Percentiles rank a stretch among this genome's conserved stretches.
These are phyloP conservation scores for Penicillium frequentans DNA, from an alignment of 2,329 filamentous ascomycete species.

Conservation along the genomic window DNA sequence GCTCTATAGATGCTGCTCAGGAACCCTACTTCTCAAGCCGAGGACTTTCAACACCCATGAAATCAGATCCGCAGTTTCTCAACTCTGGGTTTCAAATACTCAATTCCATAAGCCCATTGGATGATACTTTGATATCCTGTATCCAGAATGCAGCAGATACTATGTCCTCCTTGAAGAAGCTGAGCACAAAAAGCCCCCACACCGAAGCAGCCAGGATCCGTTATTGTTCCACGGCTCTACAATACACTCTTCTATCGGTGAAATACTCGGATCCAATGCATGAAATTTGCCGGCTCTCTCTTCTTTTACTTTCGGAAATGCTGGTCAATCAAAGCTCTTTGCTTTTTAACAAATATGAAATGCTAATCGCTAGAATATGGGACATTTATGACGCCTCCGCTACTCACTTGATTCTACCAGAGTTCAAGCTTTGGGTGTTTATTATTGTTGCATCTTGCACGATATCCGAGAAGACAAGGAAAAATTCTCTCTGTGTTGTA, in stretches of 20 bases:
- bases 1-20: constrained; percentile 3
- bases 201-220: neutral
- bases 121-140: neutral
- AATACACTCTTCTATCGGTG: neutral
- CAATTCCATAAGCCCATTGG: neutral
- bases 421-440: constrained; percentile 1
- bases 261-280: neutral
- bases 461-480: neutral
- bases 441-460: neutral
- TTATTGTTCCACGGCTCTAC: neutral
- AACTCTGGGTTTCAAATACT: neutral
- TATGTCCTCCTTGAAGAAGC: neutral
- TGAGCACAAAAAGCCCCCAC: neutral
- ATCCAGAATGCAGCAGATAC: neutral
- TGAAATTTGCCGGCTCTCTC: neutral
- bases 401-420: constrained; percentile 20
- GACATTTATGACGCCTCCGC: neutral
- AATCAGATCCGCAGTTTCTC: neutral
- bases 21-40: neutral
- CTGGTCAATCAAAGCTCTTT: neutral
- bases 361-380: neutral
- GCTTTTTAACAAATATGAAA: neutral
- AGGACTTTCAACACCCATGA: neutral
- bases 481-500: neutral
- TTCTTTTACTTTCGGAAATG: neutral